Evolutionary conservation across 179 eudicot genomes (phyloP).

Genomic region (Amaranthus tricolor): DNA sequence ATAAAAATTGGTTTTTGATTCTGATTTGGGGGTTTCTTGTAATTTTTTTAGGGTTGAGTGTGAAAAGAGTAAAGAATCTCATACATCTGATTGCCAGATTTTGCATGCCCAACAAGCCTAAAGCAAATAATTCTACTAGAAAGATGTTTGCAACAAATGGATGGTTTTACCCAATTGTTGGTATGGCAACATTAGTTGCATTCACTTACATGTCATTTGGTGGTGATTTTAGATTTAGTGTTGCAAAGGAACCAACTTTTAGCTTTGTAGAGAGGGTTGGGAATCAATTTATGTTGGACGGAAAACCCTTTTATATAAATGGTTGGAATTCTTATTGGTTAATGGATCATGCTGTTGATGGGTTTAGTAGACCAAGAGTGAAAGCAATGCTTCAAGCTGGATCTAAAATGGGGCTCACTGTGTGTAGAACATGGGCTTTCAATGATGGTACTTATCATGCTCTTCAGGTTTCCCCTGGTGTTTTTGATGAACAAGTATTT

Average conservation of each 20-base stretch:
- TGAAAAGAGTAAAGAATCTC: background rate
- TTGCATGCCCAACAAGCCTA: conserved; percentile 25
- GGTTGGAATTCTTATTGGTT: conserved; percentile 99
- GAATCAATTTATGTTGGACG: conserved; percentile 71
- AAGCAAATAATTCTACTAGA: conserved; percentile 1
- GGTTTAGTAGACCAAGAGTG: conserved; percentile 42
- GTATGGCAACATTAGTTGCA: conserved; percentile 49
- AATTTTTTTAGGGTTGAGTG: background rate
- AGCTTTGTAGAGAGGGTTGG: conserved; percentile 83
- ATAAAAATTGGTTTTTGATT: background rate
- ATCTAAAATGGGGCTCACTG: conserved; percentile 92
- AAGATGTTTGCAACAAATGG: conserved; percentile 56
- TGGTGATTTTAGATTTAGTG: conserved; percentile 36
- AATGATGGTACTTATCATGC: conserved; percentile 94
- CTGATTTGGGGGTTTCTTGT: background rate
- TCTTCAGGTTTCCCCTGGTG: conserved; percentile 83
- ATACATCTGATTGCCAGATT: background rate
- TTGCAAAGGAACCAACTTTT: conserved; percentile 28
- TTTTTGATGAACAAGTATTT: conserved; percentile 67
- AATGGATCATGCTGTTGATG: conserved; percentile 84
- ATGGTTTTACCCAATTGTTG: conserved; percentile 55
- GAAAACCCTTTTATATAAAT: conserved; percentile 65
- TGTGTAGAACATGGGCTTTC: conserved; percentile 94
- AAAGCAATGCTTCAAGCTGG: conserved; percentile 64
- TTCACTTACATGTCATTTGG: conserved; percentile 66